Conservation (phyloP, 2,329 filamentous ascomycete species). For the Colletotrichum neosansevieriae region DNA sequence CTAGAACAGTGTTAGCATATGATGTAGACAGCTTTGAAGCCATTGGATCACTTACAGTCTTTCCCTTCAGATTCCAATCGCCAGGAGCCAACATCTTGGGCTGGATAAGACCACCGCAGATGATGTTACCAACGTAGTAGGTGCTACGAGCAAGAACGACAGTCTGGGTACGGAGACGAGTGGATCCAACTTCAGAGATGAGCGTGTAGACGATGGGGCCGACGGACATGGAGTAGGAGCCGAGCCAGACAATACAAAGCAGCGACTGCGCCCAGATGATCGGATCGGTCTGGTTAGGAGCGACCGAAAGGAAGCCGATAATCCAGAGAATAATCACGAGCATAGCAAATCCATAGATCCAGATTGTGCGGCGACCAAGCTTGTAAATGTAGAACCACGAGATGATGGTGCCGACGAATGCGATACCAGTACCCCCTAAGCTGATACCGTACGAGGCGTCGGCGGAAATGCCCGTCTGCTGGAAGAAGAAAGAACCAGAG, state of each 20-base stretch:
- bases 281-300: constrained; percentile 49
- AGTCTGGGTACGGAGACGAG: constrained; percentile 60
- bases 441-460: constrained; percentile 55
- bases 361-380: constrained; percentile 58
- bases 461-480: constrained; percentile 56
- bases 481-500: constrained; percentile 60
- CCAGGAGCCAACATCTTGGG: constrained; percentile 54
- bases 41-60: constrained; percentile 47
- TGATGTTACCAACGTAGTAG: constrained; percentile 57
- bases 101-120: constrained; percentile 54
- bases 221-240: constrained; percentile 57
- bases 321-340: constrained; percentile 55
- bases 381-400: constrained; percentile 58
- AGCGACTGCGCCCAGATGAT: constrained; percentile 56
- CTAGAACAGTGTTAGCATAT: constrained; percentile 42
- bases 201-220: constrained; percentile 61
- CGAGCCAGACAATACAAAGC: constrained; percentile 59
- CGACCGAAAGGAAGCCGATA: constrained; percentile 56
- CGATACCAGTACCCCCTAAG: constrained; percentile 57
- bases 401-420: constrained; percentile 56
- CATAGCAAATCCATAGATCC: constrained; percentile 53
- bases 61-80: constrained; percentile 55
- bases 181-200: constrained; percentile 57
- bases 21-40: background rate
- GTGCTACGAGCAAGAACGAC: constrained; percentile 57